phyloP scores from a whole-genome alignment of 2,329 filamentous ascomycete species.

The Calonectria montana region DNA sequence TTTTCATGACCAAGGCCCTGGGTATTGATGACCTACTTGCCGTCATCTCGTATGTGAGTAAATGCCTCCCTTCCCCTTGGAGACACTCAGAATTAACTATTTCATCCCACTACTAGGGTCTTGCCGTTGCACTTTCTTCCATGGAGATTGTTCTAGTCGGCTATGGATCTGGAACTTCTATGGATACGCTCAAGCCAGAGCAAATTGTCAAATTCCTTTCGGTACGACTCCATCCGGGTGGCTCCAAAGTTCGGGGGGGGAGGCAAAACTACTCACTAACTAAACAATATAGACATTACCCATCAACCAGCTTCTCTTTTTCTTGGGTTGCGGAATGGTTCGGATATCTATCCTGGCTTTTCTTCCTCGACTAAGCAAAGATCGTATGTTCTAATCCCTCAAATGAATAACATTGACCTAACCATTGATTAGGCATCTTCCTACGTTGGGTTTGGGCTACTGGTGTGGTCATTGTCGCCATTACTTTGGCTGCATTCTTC shows the following conservation, averaged over 20 bases:
- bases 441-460: conserved; percentile 27
- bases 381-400: conserved; percentile 26
- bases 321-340: conserved; percentile 34
- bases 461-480: conserved; percentile 19
- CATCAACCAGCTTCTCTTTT: conserved; percentile 33
- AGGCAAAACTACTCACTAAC: not conserved
- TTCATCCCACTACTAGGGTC: conserved; percentile 6
- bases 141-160: conserved; percentile 32
- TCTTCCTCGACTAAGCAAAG: conserved; percentile 33
- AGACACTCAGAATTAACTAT: conserved; percentile 6
- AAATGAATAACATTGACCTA: not conserved
- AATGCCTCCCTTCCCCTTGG: not conserved
- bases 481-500: conserved; percentile 31
- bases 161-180: conserved; percentile 30
- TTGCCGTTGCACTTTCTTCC: conserved; percentile 26
- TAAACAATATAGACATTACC: conserved; percentile 22
- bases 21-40: conserved; percentile 38
- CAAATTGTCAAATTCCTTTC: conserved; percentile 29
- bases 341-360: conserved; percentile 37
- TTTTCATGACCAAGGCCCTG: conserved; percentile 32
- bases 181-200: conserved; percentile 24
- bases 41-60: conserved; percentile 34
- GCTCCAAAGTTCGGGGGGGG: not conserved
- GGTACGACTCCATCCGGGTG: conserved; percentile 13
- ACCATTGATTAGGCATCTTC: conserved; percentile 24